phyloP scores from a whole-genome alignment of 768 basidiomycete genomes.

The Galerina sulciceps region DNA sequence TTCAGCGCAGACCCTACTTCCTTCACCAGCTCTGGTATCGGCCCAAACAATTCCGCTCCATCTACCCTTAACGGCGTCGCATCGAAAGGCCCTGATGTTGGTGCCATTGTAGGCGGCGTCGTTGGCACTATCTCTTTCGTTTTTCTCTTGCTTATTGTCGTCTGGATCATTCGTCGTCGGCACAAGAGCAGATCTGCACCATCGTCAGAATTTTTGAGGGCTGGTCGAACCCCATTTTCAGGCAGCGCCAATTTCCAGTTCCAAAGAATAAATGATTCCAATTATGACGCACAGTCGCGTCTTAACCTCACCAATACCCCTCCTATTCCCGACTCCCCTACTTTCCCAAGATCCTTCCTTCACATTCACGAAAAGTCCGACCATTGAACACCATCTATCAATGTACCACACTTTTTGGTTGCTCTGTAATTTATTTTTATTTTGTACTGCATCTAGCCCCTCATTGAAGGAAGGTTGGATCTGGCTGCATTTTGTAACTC shows the following conservation, averaged over 20 bases:
- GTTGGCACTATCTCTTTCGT: slow-evolving; percentile 51
- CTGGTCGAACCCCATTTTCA: slow-evolving; percentile 13
- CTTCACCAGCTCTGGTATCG: background rate
- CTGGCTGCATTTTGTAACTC: no score
- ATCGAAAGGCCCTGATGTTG: slow-evolving; percentile 31
- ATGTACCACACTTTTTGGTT: no score
- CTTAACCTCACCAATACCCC: background rate
- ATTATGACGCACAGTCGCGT: slow-evolving; percentile 1
- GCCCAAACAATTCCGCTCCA: background rate
- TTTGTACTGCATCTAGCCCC: background rate
- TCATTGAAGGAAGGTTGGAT: background rate
- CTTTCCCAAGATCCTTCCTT: slow-evolving; percentile 7
- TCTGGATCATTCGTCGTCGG: slow-evolving; percentile 46
- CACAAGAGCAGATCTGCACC: slow-evolving; percentile 54
- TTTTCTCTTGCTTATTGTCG: slow-evolving; percentile 32
- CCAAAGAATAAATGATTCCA: background rate
- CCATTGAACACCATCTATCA: no score
- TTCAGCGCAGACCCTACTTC: background rate
- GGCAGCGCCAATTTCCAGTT: slow-evolving; percentile 16
- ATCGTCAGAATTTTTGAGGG: slow-evolving; percentile 58
- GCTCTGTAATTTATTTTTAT: slow-evolving; percentile 2
- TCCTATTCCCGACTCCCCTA: background rate
- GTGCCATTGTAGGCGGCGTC: slow-evolving; percentile 57
- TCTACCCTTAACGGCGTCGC: background rate
- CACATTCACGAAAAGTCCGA: slow-evolving; percentile 12